A percentile compares a stretch with the other conserved stretches of the same genome.
Evolutionary conservation across 202 grass and related monocot species (phyloP).

Genomic region (Panicum virgatum): DNA sequence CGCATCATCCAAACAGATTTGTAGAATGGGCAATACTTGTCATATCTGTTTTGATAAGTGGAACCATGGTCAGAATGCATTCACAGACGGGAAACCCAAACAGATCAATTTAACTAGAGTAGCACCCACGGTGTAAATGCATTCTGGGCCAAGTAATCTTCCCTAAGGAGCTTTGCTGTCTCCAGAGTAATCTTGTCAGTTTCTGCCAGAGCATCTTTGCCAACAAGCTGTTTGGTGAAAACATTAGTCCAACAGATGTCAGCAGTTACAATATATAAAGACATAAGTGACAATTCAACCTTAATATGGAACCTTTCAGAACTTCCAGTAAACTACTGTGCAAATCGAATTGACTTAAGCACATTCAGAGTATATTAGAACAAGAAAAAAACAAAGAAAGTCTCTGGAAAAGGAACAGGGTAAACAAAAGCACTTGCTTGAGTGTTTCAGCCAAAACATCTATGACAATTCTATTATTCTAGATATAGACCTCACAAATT

Average conservation of each 20-base stretch:
- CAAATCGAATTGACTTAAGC: not conserved
- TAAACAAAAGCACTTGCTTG: not conserved
- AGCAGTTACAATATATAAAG: not conserved
- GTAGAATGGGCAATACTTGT: constrained; percentile 91
- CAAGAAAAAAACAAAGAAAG: not conserved
- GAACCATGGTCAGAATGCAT: constrained; percentile 17
- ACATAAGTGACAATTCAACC: not conserved
- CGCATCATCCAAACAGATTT: constrained; percentile 98
- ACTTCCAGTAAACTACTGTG: constrained; percentile 11
- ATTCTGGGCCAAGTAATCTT: constrained; percentile 83
- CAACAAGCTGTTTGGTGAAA: constrained; percentile 60
- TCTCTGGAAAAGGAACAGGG: not conserved
- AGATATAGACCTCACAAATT: not conserved
- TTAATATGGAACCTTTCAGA: not conserved
- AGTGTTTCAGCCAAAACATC: not conserved
- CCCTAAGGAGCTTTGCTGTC: constrained; percentile 78
- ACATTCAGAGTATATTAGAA: not conserved
- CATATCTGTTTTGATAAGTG: constrained; percentile 53
- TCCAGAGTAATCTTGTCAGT: constrained; percentile 85
- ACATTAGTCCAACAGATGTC: constrained; percentile 23
- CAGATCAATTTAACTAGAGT: not conserved
- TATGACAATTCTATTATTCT: not conserved
- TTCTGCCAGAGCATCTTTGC: constrained; percentile 86
- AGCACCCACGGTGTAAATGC: constrained; percentile 80
- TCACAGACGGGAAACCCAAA: constrained; percentile 9